Conservation (phyloP, 768 basidiomycete species). For the Mrakia frigida region DNA sequence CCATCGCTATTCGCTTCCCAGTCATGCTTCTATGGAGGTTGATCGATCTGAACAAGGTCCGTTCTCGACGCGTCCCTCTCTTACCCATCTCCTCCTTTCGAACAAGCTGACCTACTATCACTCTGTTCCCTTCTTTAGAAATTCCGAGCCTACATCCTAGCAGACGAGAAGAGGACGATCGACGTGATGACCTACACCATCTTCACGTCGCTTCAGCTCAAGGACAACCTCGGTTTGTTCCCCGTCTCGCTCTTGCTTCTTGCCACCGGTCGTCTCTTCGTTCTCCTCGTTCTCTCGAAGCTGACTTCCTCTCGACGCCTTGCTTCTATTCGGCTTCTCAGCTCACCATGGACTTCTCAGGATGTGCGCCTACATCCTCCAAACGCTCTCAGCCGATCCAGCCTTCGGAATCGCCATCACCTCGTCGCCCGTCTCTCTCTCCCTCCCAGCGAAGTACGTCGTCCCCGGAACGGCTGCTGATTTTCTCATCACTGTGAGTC, state of each 20-base stretch:
- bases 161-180: conserved; percentile 68
- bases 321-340: conserved; percentile 42
- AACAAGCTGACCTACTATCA: background rate
- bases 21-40: conserved; percentile 70
- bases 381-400: conserved; percentile 79
- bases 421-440: conserved; percentile 52
- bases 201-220: conserved; percentile 77
- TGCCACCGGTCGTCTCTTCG: background rate
- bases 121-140: conserved; percentile 54
- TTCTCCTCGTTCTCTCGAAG: background rate
- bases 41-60: conserved; percentile 84
- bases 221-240: conserved; percentile 91
- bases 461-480: conserved; percentile 70
- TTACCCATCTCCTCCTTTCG: conserved; percentile 3
- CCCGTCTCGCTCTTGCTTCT: conserved; percentile 40
- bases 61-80: conserved; percentile 30
- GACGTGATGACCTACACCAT: conserved; percentile 74
- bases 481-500: conserved; percentile 77
- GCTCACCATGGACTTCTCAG: conserved; percentile 89
- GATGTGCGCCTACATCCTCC: conserved; percentile 82
- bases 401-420: conserved; percentile 67
- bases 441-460: conserved; percentile 72
- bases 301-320: background rate
- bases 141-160: conserved; percentile 71
- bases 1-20: background rate